Base-by-base conservation (phyloP, 2,329 filamentous ascomycete genomes). In the Ustulina deusta region DNA sequence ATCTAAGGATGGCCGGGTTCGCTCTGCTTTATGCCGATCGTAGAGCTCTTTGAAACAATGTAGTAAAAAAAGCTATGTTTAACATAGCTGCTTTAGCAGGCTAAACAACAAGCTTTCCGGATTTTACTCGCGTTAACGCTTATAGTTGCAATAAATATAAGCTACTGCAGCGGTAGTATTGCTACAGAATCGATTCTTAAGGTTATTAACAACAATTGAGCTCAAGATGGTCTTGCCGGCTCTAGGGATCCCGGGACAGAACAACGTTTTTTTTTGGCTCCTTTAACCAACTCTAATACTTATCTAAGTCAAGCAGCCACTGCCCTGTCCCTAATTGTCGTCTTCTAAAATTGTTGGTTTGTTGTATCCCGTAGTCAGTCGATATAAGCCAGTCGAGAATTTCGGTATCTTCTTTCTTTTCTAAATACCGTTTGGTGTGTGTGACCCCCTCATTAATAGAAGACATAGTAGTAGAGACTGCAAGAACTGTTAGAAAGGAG, bases 181-280 rank as follows among this genome's bases (percentile, higher is more conserved):
- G n/a, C 7, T 36, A 11, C 20, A 15, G 38, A 77, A 79, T 1
- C 42, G 48, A 0, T 51, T 67, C 4, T 42, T 20, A 0, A 87
- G 74, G 17, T 84, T 27, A 2, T 86, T 75, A 0, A 86, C 69
- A 0, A 83, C 77, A 15, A 81, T 78, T 0, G 83, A 78, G 0
- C 81, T 74, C 0, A 84, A 64, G 6, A 84, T 82, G 0, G 83
- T 86, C 72, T 86, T 87, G 0, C 84, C 83, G 0, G 83, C 81
- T 10, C 84, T 83, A 1, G 83, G 83, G 17, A 83, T 83, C 0
- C 83, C 83, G 3, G 78, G 79, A 68, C 83, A 86, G 64, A 83
- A 85, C 0, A 87, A 66, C 0, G 76, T n/a, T 83, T 22, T 78
- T 66, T 1, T 71, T 69, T 0, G 62, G 2, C 10, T 29, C 20